Evolutionary conservation across 2,329 filamentous ascomycete genomes (phyloP).

Genomic region (Aspergillus unguis): DNA sequence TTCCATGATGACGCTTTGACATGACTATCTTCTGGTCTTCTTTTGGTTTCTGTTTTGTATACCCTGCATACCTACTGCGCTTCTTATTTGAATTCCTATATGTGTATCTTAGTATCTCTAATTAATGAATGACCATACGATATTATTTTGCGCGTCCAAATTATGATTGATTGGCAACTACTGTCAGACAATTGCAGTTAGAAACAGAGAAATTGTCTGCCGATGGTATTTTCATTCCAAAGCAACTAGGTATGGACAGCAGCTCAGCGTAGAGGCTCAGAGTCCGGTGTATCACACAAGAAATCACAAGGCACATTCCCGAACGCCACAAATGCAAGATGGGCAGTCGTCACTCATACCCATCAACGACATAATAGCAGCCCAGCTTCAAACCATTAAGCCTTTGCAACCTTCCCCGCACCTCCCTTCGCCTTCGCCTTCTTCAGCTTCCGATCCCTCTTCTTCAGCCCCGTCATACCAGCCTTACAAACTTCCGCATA

Average conservation of each 20-base stretch:
- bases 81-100: not conserved
- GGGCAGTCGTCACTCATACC: not conserved
- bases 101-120: slow-evolving; percentile 13
- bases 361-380: not conserved
- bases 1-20: slow-evolving; percentile 9
- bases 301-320: not conserved
- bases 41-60: slow-evolving; percentile 1
- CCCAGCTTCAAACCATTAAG: slow-evolving; percentile 15
- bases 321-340: slow-evolving; percentile 6
- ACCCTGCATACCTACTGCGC: not conserved
- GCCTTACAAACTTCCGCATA: slow-evolving; percentile 91
- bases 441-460: slow-evolving; percentile 79
- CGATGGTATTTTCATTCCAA: too few species aligned
- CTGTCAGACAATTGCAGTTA: not conserved
- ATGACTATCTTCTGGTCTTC: not conserved
- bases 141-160: not conserved
- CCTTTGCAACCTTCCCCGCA: slow-evolving; percentile 32
- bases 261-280: not conserved
- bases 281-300: not conserved
- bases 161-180: not conserved
- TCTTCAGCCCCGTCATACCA: slow-evolving; percentile 87
- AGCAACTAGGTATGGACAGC: not conserved
- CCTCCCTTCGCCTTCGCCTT: slow-evolving; percentile 61
- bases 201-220: too few species aligned
- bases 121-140: slow-evolving; percentile 8